A percentile compares a stretch with the other conserved stretches of the same genome.
Conservation (phyloP, 1,284 basidiomycete species). For the Microbotryum saponariae region DNA sequence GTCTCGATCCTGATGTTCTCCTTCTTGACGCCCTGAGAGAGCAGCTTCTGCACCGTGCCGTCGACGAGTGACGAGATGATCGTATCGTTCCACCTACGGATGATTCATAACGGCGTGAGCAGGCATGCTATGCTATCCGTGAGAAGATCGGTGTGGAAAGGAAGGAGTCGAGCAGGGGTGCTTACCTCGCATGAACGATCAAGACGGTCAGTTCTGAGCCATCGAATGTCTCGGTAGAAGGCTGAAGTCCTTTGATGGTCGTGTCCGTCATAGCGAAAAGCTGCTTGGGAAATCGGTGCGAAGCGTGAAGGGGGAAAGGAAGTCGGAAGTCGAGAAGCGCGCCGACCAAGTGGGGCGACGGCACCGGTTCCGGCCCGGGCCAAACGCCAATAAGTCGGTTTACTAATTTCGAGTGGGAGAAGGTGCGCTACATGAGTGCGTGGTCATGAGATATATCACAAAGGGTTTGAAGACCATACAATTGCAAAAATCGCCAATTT, state of each 20-base stretch:
- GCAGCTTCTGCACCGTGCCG: slow-evolving; percentile 30
- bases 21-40: slow-evolving; percentile 63
- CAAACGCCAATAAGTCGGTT: too few species aligned
- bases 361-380: too few species aligned
- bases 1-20: slow-evolving; percentile 83
- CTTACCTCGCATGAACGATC: slow-evolving; percentile 69
- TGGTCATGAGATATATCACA: too few species aligned
- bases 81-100: slow-evolving; percentile 34
- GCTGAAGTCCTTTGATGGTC: slow-evolving; percentile 64
- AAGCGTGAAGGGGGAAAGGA: too few species aligned
- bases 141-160: background rate
- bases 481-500: too few species aligned
- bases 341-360: too few species aligned
- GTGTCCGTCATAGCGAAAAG: slow-evolving; percentile 12
- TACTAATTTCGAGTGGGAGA: too few species aligned
- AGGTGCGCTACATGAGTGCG: too few species aligned
- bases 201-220: slow-evolving; percentile 71
- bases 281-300: background rate
- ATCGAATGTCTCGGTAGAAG: slow-evolving; percentile 58
- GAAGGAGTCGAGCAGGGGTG: background rate
- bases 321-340: too few species aligned
- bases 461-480: too few species aligned
- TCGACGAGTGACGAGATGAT: slow-evolving; percentile 35
- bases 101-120: background rate
- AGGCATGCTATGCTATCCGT: background rate